Base-by-base conservation (phyloP, 306 rosid species). In the Glycine tomentella region DNA sequence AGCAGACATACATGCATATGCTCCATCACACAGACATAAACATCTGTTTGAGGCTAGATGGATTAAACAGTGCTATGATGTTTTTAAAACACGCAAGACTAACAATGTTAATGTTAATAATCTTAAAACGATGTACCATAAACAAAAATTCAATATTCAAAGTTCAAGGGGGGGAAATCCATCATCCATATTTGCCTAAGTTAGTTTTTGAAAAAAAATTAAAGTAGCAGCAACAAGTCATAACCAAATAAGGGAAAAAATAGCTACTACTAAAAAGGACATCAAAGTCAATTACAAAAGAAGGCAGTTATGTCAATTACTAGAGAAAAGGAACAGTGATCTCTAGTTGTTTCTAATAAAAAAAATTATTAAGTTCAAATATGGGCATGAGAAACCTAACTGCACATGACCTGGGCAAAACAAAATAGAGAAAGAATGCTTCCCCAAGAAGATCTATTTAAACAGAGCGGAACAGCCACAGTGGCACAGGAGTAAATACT, bases 391-490 rank as follows among this genome's bases (percentile, higher is more conserved):
- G 74, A 77, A 77, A 66, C 36, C 40, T 5, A 61, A 56, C 42
- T 55, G 10, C 8, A 16, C 33, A 51, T 16, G 9, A 52, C 5
- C 63, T 6, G 5, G 5, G 44, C 36, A 36, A 77, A 64, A 77
- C 8, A 50, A 58, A 75, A 64, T 33, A 77, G 64, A 62, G 49
- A n/a, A 62, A 77, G 12, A 49, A 16, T 8, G 20, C 33, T 38
- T 65, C 66, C 34, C 34, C n/a, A 4, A 52, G 55, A 67, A 53
- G 31, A 15, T 49, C 59, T 4, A 75, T 40, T 38, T 25, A 65
- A 53, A 34, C 62, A 63, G 33, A 61, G 50, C 20, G 4, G 42
- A 77, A 77, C 15, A 77, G 20, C 53, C 65, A 34, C 17, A 64
- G 63, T 8, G 7, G 49, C 16, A 34, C 20, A 13, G 20, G 25